Conservation (phyloP, 176 grass and related monocot species). For the Avena insularis region DNA sequence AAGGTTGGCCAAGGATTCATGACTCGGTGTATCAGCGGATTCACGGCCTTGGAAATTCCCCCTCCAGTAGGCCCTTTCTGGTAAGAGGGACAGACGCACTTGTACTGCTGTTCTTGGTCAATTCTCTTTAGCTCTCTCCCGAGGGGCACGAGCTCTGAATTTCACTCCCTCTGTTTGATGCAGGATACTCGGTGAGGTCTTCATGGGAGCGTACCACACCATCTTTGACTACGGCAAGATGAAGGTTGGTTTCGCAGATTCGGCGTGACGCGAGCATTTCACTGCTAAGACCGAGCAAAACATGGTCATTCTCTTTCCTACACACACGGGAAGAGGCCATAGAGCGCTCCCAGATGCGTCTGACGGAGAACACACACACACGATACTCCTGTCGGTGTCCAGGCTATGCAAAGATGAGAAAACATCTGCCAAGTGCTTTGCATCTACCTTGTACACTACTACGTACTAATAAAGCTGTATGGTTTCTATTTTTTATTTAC, state of each 20-base stretch:
- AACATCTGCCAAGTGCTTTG: too few species aligned
- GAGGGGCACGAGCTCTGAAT: background rate
- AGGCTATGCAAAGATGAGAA: too few species aligned
- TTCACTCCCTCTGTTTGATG: background rate
- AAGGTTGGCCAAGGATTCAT: conserved; percentile 57
- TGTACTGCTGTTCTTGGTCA: background rate
- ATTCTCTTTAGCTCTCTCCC: background rate
- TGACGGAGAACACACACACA: too few species aligned
- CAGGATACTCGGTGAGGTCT: conserved; percentile 76
- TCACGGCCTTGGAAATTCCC: conserved; percentile 59
- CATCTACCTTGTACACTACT: too few species aligned
- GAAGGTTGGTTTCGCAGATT: conserved; percentile 12
- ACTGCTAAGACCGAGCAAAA: too few species aligned
- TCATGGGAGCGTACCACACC: conserved; percentile 76
- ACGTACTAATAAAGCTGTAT: too few species aligned
- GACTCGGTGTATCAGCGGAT: conserved; percentile 71
- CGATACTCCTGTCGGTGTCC: too few species aligned
- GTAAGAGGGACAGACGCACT: conserved; percentile 29
- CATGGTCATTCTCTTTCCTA: too few species aligned
- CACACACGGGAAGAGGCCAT: too few species aligned
- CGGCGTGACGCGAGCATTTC: too few species aligned
- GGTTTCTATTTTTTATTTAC: too few species aligned
- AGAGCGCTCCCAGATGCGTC: too few species aligned
- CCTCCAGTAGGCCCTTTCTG: conserved; percentile 71
- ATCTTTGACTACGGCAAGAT: conserved; percentile 58